phyloP scores from a whole-genome alignment of 805 yeast species.

The Groenewaldozyma salmanticensis region DNA sequence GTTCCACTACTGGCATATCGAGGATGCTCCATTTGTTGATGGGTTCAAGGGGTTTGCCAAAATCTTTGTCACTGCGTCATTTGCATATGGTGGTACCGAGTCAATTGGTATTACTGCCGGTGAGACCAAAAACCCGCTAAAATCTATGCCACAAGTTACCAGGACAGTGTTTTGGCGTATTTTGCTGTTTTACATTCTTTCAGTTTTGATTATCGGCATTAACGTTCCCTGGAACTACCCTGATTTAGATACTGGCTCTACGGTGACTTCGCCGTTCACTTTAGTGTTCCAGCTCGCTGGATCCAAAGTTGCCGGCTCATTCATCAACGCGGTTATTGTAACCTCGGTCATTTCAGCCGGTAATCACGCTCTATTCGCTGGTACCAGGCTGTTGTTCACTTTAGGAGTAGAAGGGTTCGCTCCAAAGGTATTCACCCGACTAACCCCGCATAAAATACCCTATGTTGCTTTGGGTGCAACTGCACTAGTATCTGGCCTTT shows the following conservation, averaged over 20 bases:
- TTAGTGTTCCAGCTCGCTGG: conserved; percentile 64
- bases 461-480: conserved; percentile 43
- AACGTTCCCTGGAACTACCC: conserved; percentile 54
- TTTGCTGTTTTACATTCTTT: conserved; percentile 48
- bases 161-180: conserved; percentile 63
- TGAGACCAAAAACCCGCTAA: conserved; percentile 61
- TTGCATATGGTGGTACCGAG: conserved; percentile 66
- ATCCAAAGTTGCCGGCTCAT: conserved; percentile 58
- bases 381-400: conserved; percentile 66
- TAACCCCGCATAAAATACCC: conserved; percentile 67
- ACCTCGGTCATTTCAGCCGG: conserved; percentile 74
- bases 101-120: conserved; percentile 64
- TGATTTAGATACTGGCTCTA: conserved; percentile 36
- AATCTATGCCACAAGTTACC: conserved; percentile 61
- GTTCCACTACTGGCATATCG: conserved; percentile 50
- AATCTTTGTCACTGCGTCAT: conserved; percentile 57
- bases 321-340: conserved; percentile 69
- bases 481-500: conserved; percentile 46
- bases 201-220: conserved; percentile 58
- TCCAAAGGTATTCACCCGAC: conserved; percentile 54
- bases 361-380: conserved; percentile 68
- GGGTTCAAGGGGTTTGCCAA: conserved; percentile 52
- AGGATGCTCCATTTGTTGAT: conserved; percentile 35
- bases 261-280: conserved; percentile 77
- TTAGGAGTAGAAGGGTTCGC: conserved; percentile 67